Evolutionary conservation across 2,329 filamentous ascomycete genomes (phyloP).

Genomic region (Stemphylium beticola): DNA sequence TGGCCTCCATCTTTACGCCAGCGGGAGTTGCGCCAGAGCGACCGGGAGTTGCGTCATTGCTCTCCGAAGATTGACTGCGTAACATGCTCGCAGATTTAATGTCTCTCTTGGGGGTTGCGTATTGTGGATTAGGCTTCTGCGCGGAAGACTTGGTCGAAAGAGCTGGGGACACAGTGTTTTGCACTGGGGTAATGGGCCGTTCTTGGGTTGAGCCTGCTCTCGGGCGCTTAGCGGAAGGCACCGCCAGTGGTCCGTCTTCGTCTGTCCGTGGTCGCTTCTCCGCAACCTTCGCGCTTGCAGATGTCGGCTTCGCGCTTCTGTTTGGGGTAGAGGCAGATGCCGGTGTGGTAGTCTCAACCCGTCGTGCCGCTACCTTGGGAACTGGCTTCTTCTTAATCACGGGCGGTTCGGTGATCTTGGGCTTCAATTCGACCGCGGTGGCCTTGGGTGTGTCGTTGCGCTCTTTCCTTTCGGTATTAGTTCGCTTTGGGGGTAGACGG

Average conservation of each 20-base stretch:
- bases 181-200: conserved; percentile 40
- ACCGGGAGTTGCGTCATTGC: conserved; percentile 44
- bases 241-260: conserved; percentile 34
- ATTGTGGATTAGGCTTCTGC: conserved; percentile 38
- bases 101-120: conserved; percentile 47
- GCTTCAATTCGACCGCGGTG: conserved; percentile 20
- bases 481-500: conserved; percentile 38
- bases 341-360: conserved; percentile 26
- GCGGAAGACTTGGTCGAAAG: conserved; percentile 36
- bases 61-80: conserved; percentile 43
- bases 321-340: conserved; percentile 13
- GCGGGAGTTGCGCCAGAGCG: conserved; percentile 41
- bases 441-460: conserved; percentile 31
- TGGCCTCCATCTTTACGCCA: conserved; percentile 30
- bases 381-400: conserved; percentile 34
- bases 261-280: conserved; percentile 46
- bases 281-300: conserved; percentile 21
- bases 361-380: conserved; percentile 35
- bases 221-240: conserved; percentile 42
- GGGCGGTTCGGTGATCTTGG: conserved; percentile 26
- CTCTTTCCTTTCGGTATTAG: conserved; percentile 34
- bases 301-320: conserved; percentile 16
- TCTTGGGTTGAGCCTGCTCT: conserved; percentile 39
- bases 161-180: conserved; percentile 39
- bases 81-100: conserved; percentile 45